phyloP scores from a whole-genome alignment of 139 green algal genomes.

The Edaphochlamys debaryana region DNA sequence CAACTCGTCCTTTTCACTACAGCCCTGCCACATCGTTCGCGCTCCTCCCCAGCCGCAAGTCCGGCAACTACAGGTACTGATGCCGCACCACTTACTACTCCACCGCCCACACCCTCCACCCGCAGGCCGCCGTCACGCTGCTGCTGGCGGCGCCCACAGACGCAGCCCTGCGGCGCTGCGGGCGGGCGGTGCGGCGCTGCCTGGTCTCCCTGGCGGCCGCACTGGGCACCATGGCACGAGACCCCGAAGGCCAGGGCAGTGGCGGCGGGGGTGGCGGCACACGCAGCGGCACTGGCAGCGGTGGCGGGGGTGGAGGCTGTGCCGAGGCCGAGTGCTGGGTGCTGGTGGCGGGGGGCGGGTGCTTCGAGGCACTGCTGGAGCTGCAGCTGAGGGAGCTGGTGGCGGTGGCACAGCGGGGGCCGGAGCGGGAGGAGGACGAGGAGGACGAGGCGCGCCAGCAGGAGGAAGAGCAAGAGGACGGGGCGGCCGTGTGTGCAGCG shows the following conservation, averaged over 20 bases:
- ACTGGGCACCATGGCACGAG: background rate
- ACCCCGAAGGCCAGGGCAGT: no score
- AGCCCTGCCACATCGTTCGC: no score
- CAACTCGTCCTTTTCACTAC: no score
- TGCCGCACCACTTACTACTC: no score
- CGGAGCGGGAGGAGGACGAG: background rate
- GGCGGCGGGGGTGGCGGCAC: background rate
- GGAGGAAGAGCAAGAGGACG: background rate
- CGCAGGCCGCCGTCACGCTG: conserved; percentile 24
- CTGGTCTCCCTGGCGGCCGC: conserved; percentile 19
- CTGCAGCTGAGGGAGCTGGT: conserved; percentile 31
- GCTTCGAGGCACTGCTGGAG: conserved; percentile 26
- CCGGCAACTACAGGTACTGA: no score
- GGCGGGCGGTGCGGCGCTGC: background rate
- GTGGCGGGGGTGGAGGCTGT: background rate
- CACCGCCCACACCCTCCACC: background rate
- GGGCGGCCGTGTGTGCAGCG: no score
- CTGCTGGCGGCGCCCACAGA: conserved; percentile 31
- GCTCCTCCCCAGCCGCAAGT: no score
- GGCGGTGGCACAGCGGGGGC: conserved; percentile 14
- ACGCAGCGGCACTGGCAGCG: background rate
- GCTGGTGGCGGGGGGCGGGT: conserved; percentile 24
- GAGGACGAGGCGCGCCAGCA: background rate
- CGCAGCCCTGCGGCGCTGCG: conserved; percentile 2
- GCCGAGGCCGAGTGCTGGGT: conserved; percentile 6